These are phyloP conservation scores for Biscutella laevigata DNA, from an alignment of 441 rosid genomes.

Conservation along the genomic window DNA sequence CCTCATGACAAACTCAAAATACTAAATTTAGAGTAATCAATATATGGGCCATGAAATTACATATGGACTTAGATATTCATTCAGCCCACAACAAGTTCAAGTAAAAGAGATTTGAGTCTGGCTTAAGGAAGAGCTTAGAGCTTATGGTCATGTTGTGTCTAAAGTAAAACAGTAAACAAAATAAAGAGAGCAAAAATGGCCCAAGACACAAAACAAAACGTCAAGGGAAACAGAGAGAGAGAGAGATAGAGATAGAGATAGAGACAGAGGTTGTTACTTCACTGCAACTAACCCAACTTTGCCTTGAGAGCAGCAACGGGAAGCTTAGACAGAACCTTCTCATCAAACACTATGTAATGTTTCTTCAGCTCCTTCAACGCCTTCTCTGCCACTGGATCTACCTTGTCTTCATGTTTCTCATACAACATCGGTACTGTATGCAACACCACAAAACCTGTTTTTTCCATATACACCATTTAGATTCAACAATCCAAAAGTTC, in stretches of 20 bases:
- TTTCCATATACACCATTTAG: background rate
- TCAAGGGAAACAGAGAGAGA: background rate
- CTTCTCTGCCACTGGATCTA: conserved; percentile 77
- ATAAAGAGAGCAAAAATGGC: background rate
- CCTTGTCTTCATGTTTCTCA: conserved; percentile 74
- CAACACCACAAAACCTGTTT: conserved; percentile 50
- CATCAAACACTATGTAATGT: conserved; percentile 54
- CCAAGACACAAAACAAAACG: conserved; percentile 23
- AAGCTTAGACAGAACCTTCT: conserved; percentile 44
- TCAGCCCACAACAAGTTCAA: conserved; percentile 31
- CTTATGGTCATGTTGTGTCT: conserved; percentile 7
- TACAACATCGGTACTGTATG: conserved; percentile 66
- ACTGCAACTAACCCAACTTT: conserved; percentile 36
- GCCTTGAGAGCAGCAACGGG: conserved; percentile 37
- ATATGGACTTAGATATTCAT: conserved; percentile 23
- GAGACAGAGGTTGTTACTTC: background rate
- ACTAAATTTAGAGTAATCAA: background rate
- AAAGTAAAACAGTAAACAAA: background rate
- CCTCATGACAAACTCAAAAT: background rate
- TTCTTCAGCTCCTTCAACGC: conserved; percentile 51
- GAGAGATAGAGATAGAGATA: no score
- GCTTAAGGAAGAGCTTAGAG: background rate
- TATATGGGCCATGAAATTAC: conserved; percentile 8
- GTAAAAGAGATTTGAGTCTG: background rate
- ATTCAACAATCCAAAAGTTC: background rate